Evolutionary conservation across 2,329 filamentous ascomycete species (phyloP), one percentile per base, ranked within the genome.

Genomic region (Colletotrichum sp.): DNA sequence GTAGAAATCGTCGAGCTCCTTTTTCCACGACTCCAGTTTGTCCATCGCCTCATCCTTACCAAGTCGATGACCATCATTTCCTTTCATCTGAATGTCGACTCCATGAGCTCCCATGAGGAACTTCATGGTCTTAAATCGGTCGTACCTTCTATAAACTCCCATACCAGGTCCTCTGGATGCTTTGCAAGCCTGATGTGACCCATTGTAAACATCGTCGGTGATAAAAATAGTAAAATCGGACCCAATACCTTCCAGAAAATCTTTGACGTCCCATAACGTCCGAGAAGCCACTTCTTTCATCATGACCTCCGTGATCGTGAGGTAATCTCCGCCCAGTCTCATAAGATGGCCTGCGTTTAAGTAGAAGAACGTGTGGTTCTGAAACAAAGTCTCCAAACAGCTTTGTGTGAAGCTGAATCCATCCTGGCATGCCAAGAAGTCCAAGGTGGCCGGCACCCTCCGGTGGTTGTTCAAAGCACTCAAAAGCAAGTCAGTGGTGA

Each of bases 391-490:
- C 16, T 39, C 36, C 7, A 39, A 19, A 8, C 16, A 39, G 36
- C 16, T 8, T 15, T 39, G 36, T 9, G 16, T 39, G 16, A 39
- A 3, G 7, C 8, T 8, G 4, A 19, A 39, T 9, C 36, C 36
- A 2, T 39, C 8, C 8, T 39, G 36, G 4, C 16, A 39, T 39
- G 36, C 36, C 16, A 39, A 39, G 16, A 39, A 19, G 0, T 39
- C 36, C 16, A 39, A 39, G 4, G 2, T 19, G 8, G 36, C 36
- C 4, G 15, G 3, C 8, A 3, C 36, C 3, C 36, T 19, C 7
- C 0, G 0, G 1, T 1, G 0, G 16, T 39, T 16, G 36, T 19
- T 2, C 8, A 9, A 5, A 19, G 36, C 36, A 16, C 7, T 2
- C 8, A 19, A 39, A 19, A 39, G 19, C 36, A 39, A 5, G 16